Evolutionary conservation across 768 basidiomycete genomes (phyloP).

Genomic region (Lentinula sp.): DNA sequence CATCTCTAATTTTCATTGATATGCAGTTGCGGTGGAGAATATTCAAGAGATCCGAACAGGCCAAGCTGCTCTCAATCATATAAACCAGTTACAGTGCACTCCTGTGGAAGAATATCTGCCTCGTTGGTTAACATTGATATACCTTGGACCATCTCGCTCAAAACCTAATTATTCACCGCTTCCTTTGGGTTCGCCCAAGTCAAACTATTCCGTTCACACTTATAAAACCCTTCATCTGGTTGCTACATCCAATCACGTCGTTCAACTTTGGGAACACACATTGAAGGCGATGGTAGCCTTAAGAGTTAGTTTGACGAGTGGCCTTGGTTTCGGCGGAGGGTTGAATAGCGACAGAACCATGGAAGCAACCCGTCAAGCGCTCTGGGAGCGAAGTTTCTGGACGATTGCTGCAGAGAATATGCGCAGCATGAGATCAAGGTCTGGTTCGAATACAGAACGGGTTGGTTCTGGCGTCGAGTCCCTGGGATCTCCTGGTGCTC

Average conservation of each 20-base stretch:
- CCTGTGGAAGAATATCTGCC: conserved; percentile 46
- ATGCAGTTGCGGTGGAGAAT: conserved; percentile 72
- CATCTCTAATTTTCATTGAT: neutral
- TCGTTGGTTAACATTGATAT: conserved; percentile 81
- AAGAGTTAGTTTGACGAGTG: conserved; percentile 20
- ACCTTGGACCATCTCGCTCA: conserved; percentile 31
- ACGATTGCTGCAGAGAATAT: conserved; percentile 50
- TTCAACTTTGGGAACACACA: conserved; percentile 50
- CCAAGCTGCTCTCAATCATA: conserved; percentile 62
- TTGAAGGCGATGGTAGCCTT: conserved; percentile 26
- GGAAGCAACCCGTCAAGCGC: conserved; percentile 53
- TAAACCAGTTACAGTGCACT: conserved; percentile 61
- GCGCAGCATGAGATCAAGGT: neutral
- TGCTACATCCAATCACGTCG: conserved; percentile 47
- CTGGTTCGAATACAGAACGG: neutral
- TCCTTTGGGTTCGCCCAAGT: neutral
- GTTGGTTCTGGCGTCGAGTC: neutral
- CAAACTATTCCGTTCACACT: conserved; percentile 41
- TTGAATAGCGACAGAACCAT: conserved; percentile 65
- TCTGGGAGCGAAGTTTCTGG: conserved; percentile 85
- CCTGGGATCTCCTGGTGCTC: neutral
- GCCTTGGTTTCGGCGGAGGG: conserved; percentile 62
- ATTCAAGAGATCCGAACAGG: conserved; percentile 85
- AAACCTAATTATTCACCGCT: neutral
- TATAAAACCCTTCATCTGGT: conserved; percentile 88